Evolutionary conservation across 192 early-diverging fungal species (phyloP), one percentile per base, ranked within the genome.

Genomic region (Chytriomyces sp.): DNA sequence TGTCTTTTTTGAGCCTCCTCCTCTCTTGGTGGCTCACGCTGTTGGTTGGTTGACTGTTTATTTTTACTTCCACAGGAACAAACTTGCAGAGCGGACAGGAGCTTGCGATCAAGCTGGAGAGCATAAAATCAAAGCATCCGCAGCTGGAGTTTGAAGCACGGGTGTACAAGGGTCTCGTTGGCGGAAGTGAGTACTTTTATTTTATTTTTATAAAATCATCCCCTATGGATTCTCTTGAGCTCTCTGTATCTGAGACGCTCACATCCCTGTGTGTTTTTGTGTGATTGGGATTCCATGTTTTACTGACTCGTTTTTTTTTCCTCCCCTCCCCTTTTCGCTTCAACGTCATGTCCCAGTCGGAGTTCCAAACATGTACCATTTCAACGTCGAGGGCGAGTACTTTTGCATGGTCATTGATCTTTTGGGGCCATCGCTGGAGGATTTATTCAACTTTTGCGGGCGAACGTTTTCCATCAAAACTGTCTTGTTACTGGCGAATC

Each of bases 61-160:
- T 35, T 35, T 35, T 35, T 35, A 0, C 2, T 35, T 35, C 28
- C 28, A 35, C 28, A 35, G 28, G 28, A 11, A 93, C 92, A 43
- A 94, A 94, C 78, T 84, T 96, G 43, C 86, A 91, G 75, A 94
- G 91, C 61, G 93, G 93, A 61, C 95, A 99, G 81, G 95, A 98
- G 80, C 94, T 99, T 6, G 98, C 97, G 50, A 96, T 98, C 83
- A 99, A 99, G 84, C 88, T 99, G 45, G 98, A 99, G 86, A 88
- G 90, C n/a, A 89, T 93, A 59, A 94, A 94, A 85, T 94, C 97
- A 35, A 93, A 94, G 81, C 97, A 99, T 77, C 96, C 96, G 50
- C 97, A 98, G 81, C 87, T 99, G 8, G 97, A 98, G 83, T 98
- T 97, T 80, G 98, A 99, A 80, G 91, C 95, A 47, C 90, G 92